Evolutionary conservation across 768 basidiomycete genomes (phyloP).

Genomic region (Vararia minispora): DNA sequence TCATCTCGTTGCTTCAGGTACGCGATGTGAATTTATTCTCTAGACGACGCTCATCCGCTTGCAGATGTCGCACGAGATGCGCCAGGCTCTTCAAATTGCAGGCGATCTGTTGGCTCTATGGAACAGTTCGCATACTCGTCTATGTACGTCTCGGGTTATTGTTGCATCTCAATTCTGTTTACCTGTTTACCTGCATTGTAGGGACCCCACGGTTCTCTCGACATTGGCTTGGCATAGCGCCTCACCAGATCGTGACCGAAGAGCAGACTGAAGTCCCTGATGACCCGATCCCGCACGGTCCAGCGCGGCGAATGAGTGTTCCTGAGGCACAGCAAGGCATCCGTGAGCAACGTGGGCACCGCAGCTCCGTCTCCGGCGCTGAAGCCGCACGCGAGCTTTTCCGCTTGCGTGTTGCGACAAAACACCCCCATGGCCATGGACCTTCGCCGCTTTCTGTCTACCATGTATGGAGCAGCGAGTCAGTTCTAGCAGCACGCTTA

Average conservation of each 20-base stretch:
- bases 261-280: conserved; percentile 2
- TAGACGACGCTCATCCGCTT: not conserved
- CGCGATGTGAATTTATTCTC: conserved; percentile 1
- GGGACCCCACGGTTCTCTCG: conserved; percentile 10
- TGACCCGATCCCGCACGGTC: conserved; percentile 3
- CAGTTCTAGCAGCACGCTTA: conserved; percentile 21
- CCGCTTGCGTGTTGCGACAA: too few species aligned
- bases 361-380: conserved; percentile 1
- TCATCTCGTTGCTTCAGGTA: conserved; percentile 36
- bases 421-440: conserved; percentile 9
- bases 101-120: conserved; percentile 6
- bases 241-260: conserved; percentile 8
- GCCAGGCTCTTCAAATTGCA: conserved; percentile 24
- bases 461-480: conserved; percentile 13
- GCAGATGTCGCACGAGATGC: conserved; percentile 34
- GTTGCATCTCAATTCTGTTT: too few species aligned
- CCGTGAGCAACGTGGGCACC: conserved; percentile 5
- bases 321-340: conserved; percentile 10
- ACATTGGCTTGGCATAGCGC: conserved; percentile 10
- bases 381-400: too few species aligned
- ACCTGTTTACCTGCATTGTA: too few species aligned
- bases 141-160: too few species aligned
- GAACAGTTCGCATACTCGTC: conserved; percentile 6
- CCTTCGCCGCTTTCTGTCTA: conserved; percentile 18
- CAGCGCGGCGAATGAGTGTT: conserved; percentile 7